Base-by-base conservation (phyloP, 164 flowering plant genomes). In the Stephania yunnanensis region DNA sequence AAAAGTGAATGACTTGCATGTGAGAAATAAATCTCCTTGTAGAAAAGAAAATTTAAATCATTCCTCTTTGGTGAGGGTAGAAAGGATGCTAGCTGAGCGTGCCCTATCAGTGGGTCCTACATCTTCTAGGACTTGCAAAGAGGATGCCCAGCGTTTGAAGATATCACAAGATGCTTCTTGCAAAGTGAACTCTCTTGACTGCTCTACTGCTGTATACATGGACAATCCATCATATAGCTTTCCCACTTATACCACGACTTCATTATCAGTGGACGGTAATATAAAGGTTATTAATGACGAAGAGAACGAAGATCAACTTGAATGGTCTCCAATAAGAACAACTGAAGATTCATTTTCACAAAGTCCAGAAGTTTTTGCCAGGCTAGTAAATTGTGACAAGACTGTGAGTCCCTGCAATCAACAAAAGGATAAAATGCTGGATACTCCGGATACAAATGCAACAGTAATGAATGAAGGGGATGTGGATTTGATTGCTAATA, bases 361-460 rank as follows among this genome's bases (percentile, higher is more conserved):
- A 69, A 68, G 75, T 22, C 7, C 76, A 25, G 84, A 83, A 64
- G 70, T 75, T 78, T 69, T 81, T 71, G 74, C 74, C 68, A 78
- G 81, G 75, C 46, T 80, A 64, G 65, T 68, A 29, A 73, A 61
- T 50, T 75, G 73, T 63, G 79, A 78, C 71, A 73, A 77, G n/a
- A 82, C 80, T 55, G 79, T 71, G 58, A 81, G 76, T 77, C 71
- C 83, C 3, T 80, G 81, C 75, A 76, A 85, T 74, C 61, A 70
- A 58, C 70, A 71, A 46, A 80, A 77, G 67, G 85, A 85, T 72
- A 55, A 73, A 48, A 69, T 30, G 30, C 30, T 81, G 78, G 69
- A 76, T 46, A 72, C 81, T 13, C 83, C 84, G 3, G 68, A 73
- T 63, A 81, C 85, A 20, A 82, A 78, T 75, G 86, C 87, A 3